A percentile compares a stretch with the other conserved stretches of the same genome.
Evolutionary conservation across 192 early-diverging fungal species (phyloP).

Genomic region (Diversispora eburnea): DNA sequence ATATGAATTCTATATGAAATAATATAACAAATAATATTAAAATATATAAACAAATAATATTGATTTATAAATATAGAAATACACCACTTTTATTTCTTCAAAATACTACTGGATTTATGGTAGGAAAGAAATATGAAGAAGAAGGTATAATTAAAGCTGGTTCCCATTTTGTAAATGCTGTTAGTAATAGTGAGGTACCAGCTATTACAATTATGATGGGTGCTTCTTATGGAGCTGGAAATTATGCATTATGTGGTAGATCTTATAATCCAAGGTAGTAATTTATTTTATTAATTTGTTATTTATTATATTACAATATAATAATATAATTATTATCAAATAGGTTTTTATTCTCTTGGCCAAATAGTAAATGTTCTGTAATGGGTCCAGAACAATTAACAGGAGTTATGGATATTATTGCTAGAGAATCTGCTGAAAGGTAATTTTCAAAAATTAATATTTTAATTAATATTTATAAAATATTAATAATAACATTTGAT

Average conservation of each 20-base stretch:
- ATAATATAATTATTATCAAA: background rate
- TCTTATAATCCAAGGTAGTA: conserved; percentile 56
- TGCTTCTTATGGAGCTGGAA: conserved; percentile 65
- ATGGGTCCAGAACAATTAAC: conserved; percentile 69
- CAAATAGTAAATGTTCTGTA: conserved; percentile 63
- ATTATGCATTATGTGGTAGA: conserved; percentile 67
- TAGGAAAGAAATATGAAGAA: conserved; percentile 63
- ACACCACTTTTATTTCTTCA: conserved; percentile 59
- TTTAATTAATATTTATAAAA: too few relatives aligned
- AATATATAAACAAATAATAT: background rate
- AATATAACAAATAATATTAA: too few relatives aligned
- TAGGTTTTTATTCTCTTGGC: conserved; percentile 68
- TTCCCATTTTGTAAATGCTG: conserved; percentile 63
- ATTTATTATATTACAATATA: background rate
- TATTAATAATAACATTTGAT: too few relatives aligned
- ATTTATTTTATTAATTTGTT: background rate
- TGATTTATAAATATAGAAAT: conserved; percentile 36
- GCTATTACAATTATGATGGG: conserved; percentile 64
- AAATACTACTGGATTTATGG: conserved; percentile 74
- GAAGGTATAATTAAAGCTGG: conserved; percentile 70
- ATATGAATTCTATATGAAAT: background rate
- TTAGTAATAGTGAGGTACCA: conserved; percentile 57
- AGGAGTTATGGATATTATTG: conserved; percentile 67
- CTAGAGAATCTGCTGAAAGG: conserved; percentile 56
- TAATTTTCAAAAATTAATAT: conserved; percentile 20